A percentile compares a stretch with the other conserved stretches of the same genome.
phyloP scores from a whole-genome alignment of 176 grass and related monocot genomes.

The Melocanna baccifera region DNA sequence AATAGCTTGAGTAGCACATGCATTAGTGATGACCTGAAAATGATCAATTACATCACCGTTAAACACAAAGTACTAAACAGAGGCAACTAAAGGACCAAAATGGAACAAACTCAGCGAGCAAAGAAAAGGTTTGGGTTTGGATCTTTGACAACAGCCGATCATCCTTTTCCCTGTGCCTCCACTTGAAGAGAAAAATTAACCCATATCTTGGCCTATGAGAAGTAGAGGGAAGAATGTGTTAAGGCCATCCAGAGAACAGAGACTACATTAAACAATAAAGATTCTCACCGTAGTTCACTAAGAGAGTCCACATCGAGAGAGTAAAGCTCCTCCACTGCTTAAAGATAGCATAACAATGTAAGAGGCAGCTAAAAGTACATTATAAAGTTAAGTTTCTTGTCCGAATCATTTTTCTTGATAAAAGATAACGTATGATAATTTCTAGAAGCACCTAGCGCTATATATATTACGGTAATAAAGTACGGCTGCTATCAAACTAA shows the following conservation, averaged over 20 bases:
- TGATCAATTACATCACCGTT: constrained; percentile 6
- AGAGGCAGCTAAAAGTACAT: background rate
- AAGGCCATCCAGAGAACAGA: background rate
- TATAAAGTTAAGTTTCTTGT: background rate
- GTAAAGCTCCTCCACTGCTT: constrained; percentile 90
- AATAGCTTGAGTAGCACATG: constrained; percentile 98
- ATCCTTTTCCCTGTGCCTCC: constrained; percentile 75
- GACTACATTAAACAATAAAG: background rate
- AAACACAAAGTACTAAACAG: background rate
- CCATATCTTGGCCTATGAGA: constrained; percentile 83
- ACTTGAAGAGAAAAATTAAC: constrained; percentile 97
- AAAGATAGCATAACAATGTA: background rate
- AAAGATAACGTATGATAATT: background rate
- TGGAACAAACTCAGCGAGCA: constrained; percentile 52
- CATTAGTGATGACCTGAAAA: constrained; percentile 89
- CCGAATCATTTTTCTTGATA: background rate
- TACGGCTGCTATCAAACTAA: background rate
- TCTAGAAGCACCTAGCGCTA: background rate
- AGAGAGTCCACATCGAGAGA: constrained; percentile 82
- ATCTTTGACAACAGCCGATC: constrained; percentile 52
- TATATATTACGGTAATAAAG: background rate
- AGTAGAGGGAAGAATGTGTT: constrained; percentile 4
- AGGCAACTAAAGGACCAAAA: background rate
- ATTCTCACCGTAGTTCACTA: constrained; percentile 63
- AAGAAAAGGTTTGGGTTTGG: constrained; percentile 79